Percentiles rank a stretch among this genome's conserved stretches.
Evolutionary conservation across 2,329 filamentous ascomycete species (phyloP).

Genomic region (Calonectria pteridis): DNA sequence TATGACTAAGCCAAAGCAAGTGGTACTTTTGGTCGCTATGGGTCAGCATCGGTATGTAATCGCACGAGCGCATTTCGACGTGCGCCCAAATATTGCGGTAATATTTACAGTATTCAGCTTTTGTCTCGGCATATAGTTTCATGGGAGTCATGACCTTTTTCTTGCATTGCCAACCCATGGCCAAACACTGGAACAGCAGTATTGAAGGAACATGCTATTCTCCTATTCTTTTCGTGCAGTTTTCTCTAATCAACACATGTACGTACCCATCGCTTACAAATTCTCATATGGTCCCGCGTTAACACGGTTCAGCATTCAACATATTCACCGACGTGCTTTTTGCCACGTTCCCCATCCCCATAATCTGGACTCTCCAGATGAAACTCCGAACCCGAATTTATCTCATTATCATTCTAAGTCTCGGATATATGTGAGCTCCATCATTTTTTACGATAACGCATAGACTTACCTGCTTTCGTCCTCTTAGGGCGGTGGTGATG

Average conservation of each 20-base stretch:
- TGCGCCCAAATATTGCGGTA: no score
- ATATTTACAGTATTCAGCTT: conserved; percentile 3
- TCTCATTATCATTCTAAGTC: conserved; percentile 54
- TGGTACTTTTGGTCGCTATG: conserved; percentile 30
- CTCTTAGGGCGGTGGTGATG: conserved; percentile 52
- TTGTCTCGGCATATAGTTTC: conserved; percentile 31
- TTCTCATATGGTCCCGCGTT: neutral
- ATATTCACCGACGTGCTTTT: conserved; percentile 59
- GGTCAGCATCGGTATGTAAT: conserved; percentile 19
- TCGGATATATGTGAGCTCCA: conserved; percentile 55
- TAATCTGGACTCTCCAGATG: conserved; percentile 57
- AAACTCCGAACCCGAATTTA: conserved; percentile 53
- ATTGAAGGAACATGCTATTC: conserved; percentile 27
- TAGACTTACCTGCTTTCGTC: neutral
- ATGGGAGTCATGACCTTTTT: conserved; percentile 29
- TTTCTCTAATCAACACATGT: conserved; percentile 29
- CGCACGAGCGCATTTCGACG: neutral
- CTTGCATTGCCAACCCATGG: conserved; percentile 30
- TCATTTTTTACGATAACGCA: neutral
- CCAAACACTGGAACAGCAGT: conserved; percentile 21
- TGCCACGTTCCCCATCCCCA: conserved; percentile 55
- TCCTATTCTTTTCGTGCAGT: conserved; percentile 18
- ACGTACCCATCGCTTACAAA: neutral
- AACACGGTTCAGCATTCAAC: conserved; percentile 47
- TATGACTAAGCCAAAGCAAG: conserved; percentile 25